Percentiles rank a stretch among this genome's conserved stretches.
phyloP scores from a whole-genome alignment of 257 asterid genomes.

The Solanum etuberosum region DNA sequence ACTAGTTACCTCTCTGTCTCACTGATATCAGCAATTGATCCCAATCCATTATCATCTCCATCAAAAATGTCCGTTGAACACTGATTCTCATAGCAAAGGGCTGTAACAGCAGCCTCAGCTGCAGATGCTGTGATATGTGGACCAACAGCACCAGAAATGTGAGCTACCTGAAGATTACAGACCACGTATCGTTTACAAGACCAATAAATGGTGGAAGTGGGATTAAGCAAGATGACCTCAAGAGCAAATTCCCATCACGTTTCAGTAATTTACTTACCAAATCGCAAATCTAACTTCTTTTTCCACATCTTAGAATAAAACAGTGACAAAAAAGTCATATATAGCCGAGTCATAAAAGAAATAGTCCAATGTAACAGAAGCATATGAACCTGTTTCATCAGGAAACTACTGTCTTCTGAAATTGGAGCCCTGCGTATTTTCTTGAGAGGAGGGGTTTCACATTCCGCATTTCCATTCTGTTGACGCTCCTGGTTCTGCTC shows the following conservation, averaged over 20 bases:
- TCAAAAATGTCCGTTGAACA: slow-evolving; percentile 74
- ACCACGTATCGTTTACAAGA: not conserved
- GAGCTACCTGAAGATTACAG: slow-evolving; percentile 45
- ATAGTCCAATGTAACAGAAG: not conserved
- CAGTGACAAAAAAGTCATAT: not conserved
- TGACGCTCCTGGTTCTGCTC: slow-evolving; percentile 26
- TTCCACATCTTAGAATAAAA: not conserved
- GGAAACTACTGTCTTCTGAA: slow-evolving; percentile 40
- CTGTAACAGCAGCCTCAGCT: slow-evolving; percentile 82
- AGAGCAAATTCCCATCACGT: not conserved
- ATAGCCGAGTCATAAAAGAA: not conserved
- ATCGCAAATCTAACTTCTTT: not conserved
- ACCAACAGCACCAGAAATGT: slow-evolving; percentile 61
- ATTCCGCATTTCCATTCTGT: slow-evolving; percentile 34
- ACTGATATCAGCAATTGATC: slow-evolving; percentile 25
- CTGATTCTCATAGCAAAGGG: slow-evolving; percentile 82
- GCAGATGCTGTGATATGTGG: slow-evolving; percentile 67
- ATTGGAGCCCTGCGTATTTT: slow-evolving; percentile 36
- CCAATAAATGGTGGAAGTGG: not conserved
- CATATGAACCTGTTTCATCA: slow-evolving; percentile 68
- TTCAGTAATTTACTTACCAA: not conserved
- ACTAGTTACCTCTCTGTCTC: slow-evolving; percentile 38
- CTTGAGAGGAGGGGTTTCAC: slow-evolving; percentile 50
- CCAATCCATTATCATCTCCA: slow-evolving; percentile 32
- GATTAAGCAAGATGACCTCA: not conserved